Evolutionary conservation across 2,329 filamentous ascomycete species (phyloP), one percentile per base, ranked within the genome.

Genomic region (Trichoderma simmonsii): DNA sequence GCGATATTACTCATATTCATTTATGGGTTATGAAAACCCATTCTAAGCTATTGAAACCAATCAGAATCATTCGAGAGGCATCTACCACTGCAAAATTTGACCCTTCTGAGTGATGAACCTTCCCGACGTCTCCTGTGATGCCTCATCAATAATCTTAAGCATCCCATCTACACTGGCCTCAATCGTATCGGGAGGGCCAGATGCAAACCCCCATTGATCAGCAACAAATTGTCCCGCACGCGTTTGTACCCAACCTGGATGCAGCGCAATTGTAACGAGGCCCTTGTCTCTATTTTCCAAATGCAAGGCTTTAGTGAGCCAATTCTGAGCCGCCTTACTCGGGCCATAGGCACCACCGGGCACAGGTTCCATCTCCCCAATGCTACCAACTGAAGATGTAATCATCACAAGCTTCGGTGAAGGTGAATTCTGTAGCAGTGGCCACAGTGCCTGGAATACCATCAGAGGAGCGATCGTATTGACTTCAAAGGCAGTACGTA

Each of bases 401-500:
- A 84, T 75, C 51, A 80, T 80, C 56, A 83, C 74, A 26, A 82
- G 79, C 63, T 82, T 82, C 1, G 80, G 81, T 7, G 15, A 63
- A 34, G 4, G 8, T 30, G 70, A 71, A 64, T 74, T 77, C n/a
- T 79, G 73, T 28, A 87, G 74, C 0, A 86, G 76, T 0, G 81
- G 78, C 74, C 77, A 78, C 3, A 81, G 73, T 0, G 80, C 83
- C 68, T 82, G 81, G 62, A 78, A 79, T 0, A 83, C 76, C 14
- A 76, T 74, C 3, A 83, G 73, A 0, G 82, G 82, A 1, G 79
- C 81, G 26, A 85, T 79, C 0, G 83, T 79, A 74, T 88, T 88
- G 59, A 84, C 77, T 9, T 85, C 79, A 71, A 86, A 80, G 8
- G 84, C 79, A 1, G 80, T 73, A 7, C 78, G 77, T 39, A 87